Base-by-base conservation (phyloP, 306 rosid species). In the Trifolium pratense region DNA sequence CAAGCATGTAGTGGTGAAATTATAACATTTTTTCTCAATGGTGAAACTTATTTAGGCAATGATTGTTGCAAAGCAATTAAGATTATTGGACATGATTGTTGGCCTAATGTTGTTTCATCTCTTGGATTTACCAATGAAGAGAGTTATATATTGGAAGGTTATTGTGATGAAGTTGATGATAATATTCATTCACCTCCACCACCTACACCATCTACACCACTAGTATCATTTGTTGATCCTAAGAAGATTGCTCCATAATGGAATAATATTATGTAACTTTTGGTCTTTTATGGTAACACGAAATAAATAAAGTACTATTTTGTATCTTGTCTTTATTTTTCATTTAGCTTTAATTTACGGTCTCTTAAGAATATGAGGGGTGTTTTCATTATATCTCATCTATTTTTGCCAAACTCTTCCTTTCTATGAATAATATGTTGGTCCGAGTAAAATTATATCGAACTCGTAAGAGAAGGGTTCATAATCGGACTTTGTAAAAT, bases 1-100 rank as follows among this genome's bases (percentile, higher is more conserved):
- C 89, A 85, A 70, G 78, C 90, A 13, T 88, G 97, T 71, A 80
- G 81, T 6, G 85, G 89, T 0, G 93, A 88, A 72, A 81, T 91
- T 0, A 64, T 87, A 51, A 16, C 68, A 34, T 91, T 91, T 75
- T 87, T 88, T 65, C 52, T 88, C 3, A 88, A 84, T 10, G 90
- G 91, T 0, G 83, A 88, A 73, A 80, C 85, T 2, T 69, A 80
- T 73, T 55, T 91, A 66, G 90, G 93, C 7, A 82, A 76, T 5
- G 68, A 69, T 11, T 91, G 97, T 21, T 91, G 92, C 58, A 60
- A 69, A 16, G 89, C 91, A 60, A 84, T 86, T 21, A 23, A 70
- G 42, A 78, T 77, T 18, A 82, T 91, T 52, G 80, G 70, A 4
- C 89, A 66, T 16, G 84, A 87, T 9, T 91, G 97, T 51, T 87